Base-by-base conservation (phyloP, 148 eudicot genomes). In the Heliosperma pusillum region DNA sequence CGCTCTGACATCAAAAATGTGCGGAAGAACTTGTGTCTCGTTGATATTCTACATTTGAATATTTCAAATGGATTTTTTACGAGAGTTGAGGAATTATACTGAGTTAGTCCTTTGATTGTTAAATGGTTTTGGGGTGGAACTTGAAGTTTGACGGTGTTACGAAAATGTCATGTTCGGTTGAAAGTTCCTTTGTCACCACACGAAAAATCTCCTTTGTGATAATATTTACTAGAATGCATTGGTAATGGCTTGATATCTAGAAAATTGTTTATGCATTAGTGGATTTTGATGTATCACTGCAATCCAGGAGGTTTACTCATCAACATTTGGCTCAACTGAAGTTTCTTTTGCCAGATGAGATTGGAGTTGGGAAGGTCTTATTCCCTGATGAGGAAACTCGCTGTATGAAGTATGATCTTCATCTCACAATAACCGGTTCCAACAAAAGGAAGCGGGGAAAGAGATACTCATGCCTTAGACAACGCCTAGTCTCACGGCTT, bases 251-350 rank as follows among this genome's bases (percentile, higher is more conserved):
- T 33, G 20, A 65, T 30, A 17, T 65, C 52, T 40, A 10, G 26
- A 67, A 1, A 42, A 24, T 16, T 17, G 11, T 2, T 44, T 69
- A 24, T 29, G 71, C 55, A 11, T 42, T 68, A n/a, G 55, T 69
- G 71, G 24, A 50, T 42, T 68, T 24, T 30, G 56, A 8, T 68
- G n/a, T 80, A 11, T 55, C 8, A 66, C 24, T 66, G 69, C 8
- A 21, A 67, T 70, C 60, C 60, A 95, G 97, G 96, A 89, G 93
- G 83, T 95, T 95, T 83, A 78, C 90, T 19, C 70, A 86, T 77
- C 74, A 75, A 26, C 96, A 92, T 79, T 83, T 95, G 83, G 93
- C 93, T 52, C 96, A 95, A 70, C 60, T 95, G 81, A 95, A 90
- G 89, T 92, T 79, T 73, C 85, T 95, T 73, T 79, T 95, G 71